Conservation (phyloP, 2,329 filamentous ascomycete genomes). For the Phialocephala subalpina region DNA sequence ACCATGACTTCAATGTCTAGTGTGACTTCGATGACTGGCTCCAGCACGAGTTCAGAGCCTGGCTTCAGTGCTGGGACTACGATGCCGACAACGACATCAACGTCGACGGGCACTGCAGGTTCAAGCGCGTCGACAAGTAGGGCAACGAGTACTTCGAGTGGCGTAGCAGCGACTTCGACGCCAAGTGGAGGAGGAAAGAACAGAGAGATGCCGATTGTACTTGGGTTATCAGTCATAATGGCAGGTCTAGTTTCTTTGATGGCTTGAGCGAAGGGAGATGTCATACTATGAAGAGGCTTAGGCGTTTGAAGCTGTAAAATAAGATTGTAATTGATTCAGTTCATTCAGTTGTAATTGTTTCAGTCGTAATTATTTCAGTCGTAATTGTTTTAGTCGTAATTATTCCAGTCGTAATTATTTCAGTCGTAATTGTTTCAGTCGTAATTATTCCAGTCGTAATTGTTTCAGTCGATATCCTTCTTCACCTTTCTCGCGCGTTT, state of each 20-base stretch:
- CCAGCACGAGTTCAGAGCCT: neutral
- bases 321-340: too few relatives aligned
- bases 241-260: slow-evolving; percentile 36
- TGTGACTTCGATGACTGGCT: slow-evolving; percentile 11
- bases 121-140: slow-evolving; percentile 15
- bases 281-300: too few relatives aligned
- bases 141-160: slow-evolving; percentile 7
- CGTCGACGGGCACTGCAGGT: neutral
- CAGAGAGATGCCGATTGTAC: slow-evolving; percentile 20
- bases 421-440: neutral
- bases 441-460: too few relatives aligned
- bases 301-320: too few relatives aligned
- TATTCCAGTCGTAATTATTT: neutral
- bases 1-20: slow-evolving; percentile 1
- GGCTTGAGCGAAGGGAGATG: slow-evolving; percentile 13
- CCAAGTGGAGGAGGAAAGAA: slow-evolving; percentile 21
- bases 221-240: slow-evolving; percentile 28
- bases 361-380: too few relatives aligned
- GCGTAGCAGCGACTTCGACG: slow-evolving; percentile 17
- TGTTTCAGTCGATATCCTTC: too few relatives aligned
- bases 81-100: neutral
- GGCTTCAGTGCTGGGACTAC: slow-evolving; percentile 1
- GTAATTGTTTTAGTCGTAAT: neutral
- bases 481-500: too few relatives aligned
- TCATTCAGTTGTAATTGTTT: too few relatives aligned